Evolutionary conservation across 2,329 filamentous ascomycete species (phyloP).

Genomic region (Penicillium sp.): DNA sequence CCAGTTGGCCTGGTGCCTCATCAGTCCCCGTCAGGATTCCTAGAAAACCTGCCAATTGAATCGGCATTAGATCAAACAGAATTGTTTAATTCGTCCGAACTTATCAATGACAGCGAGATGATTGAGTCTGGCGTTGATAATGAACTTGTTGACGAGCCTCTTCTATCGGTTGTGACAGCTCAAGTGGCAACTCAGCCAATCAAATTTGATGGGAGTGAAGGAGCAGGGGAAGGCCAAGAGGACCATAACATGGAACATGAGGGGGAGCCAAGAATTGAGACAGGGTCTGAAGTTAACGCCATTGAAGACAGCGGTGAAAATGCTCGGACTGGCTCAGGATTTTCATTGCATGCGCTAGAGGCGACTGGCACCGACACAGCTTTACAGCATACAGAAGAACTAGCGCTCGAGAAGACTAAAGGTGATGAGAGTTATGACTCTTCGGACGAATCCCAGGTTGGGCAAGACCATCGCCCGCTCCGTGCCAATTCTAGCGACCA

Average conservation of each 20-base stretch:
- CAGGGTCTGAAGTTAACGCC: background rate
- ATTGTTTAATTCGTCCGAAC: background rate
- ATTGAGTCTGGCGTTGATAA: background rate
- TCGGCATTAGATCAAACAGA: background rate
- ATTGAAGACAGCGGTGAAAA: background rate
- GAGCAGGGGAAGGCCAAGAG: background rate
- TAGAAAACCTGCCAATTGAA: background rate
- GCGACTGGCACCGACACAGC: background rate
- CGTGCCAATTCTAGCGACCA: constrained; percentile 2
- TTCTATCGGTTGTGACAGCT: background rate
- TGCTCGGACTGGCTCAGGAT: background rate
- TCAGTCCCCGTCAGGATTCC: background rate
- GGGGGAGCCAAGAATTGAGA: background rate
- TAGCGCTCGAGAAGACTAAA: background rate
- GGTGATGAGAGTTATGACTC: background rate
- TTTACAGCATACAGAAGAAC: background rate
- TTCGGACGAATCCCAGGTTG: background rate
- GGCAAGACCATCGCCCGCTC: background rate
- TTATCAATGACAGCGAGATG: background rate
- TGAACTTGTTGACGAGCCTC: background rate
- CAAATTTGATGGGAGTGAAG: background rate
- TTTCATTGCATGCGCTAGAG: background rate
- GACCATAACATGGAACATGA: constrained; percentile 5
- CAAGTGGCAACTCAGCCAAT: background rate
- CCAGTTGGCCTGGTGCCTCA: background rate